phyloP scores from a whole-genome alignment of 352 stramenopile genomes.

The Pythium folliculosum region DNA sequence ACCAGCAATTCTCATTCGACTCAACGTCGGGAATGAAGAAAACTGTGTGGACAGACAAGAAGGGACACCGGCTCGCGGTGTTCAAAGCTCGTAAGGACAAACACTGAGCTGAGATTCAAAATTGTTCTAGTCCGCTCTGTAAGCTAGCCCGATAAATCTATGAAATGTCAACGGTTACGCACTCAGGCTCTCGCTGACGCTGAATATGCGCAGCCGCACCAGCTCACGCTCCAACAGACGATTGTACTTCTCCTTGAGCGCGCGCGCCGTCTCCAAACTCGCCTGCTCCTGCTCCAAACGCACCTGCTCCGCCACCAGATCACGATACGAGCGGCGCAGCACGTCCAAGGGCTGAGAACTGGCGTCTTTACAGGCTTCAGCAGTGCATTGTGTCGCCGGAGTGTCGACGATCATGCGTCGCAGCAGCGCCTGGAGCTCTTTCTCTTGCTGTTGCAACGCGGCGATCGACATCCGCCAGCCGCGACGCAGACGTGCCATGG shows the following conservation, averaged over 20 bases:
- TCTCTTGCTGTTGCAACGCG: slow-evolving; percentile 11
- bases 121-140: no score
- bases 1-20: no score
- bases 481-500: slow-evolving; percentile 12
- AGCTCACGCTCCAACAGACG: slow-evolving; percentile 15
- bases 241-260: slow-evolving; percentile 3
- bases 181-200: no score
- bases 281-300: slow-evolving; percentile 1
- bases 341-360: background rate
- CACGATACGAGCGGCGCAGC: slow-evolving; percentile 5
- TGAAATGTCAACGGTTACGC: no score
- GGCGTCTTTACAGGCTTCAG: background rate
- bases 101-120: no score
- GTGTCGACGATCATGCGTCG: background rate
- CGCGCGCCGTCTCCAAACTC: background rate
- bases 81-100: no score
- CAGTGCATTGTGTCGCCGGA: no score
- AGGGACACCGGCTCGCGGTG: no score
- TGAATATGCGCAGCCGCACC: background rate
- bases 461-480: slow-evolving; percentile 5
- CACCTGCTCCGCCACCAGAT: slow-evolving; percentile 10
- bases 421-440: background rate
- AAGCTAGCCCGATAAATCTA: no score
- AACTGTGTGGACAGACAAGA: no score
- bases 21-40: no score